A percentile compares a stretch with the other conserved stretches of the same genome.
These are phyloP conservation scores for Carex cristatella DNA, from an alignment of 176 grass and related monocot species.

Conservation along the genomic window DNA sequence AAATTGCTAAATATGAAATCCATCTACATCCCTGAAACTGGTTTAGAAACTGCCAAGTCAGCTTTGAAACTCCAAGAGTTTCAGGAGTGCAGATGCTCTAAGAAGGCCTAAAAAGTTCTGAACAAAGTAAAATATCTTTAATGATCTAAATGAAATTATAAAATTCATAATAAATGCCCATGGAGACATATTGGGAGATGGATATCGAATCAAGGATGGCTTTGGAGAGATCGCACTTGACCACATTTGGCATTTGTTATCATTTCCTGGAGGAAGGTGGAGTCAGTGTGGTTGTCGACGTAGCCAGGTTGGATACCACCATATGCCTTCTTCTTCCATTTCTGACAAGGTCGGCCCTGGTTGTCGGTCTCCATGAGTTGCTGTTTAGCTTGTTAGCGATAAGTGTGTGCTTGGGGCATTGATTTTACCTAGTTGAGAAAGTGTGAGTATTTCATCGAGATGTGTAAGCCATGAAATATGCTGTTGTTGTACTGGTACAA, in stretches of 20 bases:
- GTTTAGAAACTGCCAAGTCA: no score
- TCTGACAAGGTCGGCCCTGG: conserved; percentile 22
- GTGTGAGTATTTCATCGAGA: background rate
- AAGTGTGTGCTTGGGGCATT: background rate
- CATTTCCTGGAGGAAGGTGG: conserved; percentile 88
- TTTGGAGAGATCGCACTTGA: conserved; percentile 69
- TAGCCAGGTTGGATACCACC: conserved; percentile 75
- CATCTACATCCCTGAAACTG: no score
- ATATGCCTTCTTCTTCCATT: conserved; percentile 90
- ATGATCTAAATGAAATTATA: no score
- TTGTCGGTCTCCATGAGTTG: conserved; percentile 35
- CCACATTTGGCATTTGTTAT: conserved; percentile 93
- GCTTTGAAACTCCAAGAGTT: no score
- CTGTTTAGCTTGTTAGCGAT: background rate
- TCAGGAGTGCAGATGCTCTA: no score
- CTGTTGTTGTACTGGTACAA: no score
- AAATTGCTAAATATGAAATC: no score
- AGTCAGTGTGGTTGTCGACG: conserved; percentile 65
- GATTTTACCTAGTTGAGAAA: background rate
- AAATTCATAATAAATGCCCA: no score
- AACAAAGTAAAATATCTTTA: no score
- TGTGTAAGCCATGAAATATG: background rate
- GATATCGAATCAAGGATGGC: conserved; percentile 70
- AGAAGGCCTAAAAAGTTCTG: no score
- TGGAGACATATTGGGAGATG: conserved; percentile 80